A percentile compares a stretch with the other conserved stretches of the same genome.
Conservation (phyloP, 352 stramenopile genomes). For the Globisporangium emineosum region DNA sequence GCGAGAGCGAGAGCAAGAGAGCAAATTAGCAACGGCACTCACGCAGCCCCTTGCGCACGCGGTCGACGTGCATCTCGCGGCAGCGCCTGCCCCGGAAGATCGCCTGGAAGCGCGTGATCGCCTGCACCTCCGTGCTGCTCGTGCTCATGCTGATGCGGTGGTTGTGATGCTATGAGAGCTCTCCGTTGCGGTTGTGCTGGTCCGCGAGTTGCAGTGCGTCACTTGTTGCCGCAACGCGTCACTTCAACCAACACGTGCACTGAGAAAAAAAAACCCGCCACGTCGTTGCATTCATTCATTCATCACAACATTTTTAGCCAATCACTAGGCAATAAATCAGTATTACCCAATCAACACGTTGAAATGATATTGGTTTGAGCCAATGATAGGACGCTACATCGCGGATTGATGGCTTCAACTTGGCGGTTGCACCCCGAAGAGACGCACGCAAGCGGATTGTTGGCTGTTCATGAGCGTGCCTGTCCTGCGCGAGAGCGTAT, state of each 20-base stretch:
- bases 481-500: background rate
- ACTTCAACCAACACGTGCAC: slow-evolving; percentile 9
- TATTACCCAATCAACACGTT: background rate
- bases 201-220: background rate
- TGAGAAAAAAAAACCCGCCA: background rate
- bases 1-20: too few relatives aligned
- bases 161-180: background rate
- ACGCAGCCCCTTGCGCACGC: slow-evolving; percentile 52
- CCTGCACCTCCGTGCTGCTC: slow-evolving; percentile 7
- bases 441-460: background rate
- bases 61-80: slow-evolving; percentile 50
- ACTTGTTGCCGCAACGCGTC: background rate
- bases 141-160: background rate
- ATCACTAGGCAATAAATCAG: background rate
- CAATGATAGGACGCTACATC: background rate
- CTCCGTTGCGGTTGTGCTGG: background rate
- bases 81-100: slow-evolving; percentile 51
- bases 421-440: background rate
- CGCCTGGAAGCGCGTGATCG: slow-evolving; percentile 47
- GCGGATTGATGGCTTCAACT: slow-evolving; percentile 4
- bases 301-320: slow-evolving; percentile 1
- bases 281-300: background rate
- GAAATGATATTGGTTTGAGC: background rate
- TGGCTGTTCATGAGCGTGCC: background rate
- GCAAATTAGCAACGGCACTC: slow-evolving; percentile 8